Evolutionary conservation across 768 basidiomycete genomes (phyloP), one percentile per base, ranked within the genome.

Genomic region (Cyclocybe cylindracea): DNA sequence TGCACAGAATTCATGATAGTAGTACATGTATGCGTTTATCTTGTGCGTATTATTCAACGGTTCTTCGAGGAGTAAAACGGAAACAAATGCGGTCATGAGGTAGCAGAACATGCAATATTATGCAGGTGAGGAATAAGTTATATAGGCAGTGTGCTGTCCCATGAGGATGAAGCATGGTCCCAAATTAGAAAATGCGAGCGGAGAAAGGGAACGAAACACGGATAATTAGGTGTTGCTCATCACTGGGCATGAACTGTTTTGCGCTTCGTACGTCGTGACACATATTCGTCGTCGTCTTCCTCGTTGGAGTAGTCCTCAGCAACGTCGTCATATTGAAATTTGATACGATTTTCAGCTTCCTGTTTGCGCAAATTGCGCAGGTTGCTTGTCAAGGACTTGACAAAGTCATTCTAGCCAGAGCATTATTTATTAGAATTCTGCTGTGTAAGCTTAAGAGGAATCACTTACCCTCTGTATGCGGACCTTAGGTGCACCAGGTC

Each of bases 281-380:
- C 68, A 56, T 78, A 78, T 51, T 84, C 80, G 33, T 78, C 79
- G 53, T 83, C 82, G 46, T 80, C 82, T 54, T 78, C 79, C 35
- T 77, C 76, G 57, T 79, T 79, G 48, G 71, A 77, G 50, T 69
- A 70, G 7, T 73, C 74, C 18, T 77, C 76, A 10, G 66, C 57
- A 5, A 64, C 56, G 19, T 60, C 64, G n/a, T 61, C 60, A 42
- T 61, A 63, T 43, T 65, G 66, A 43, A 65, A 59, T 38, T 67
- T 62, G 35, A 66, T 41, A 18, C 79, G 78, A 55, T 79, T 76
- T 43, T 78, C 77, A 44, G 72, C 69, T 60, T 87, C 86, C 9
- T 77, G 59, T 63, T 83, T 84, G 33, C 87, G 85, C 52, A 91
- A 65, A 29, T 76, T 70, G 13, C 85, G 80, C 42, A 91, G 73